A percentile compares a stretch with the other conserved stretches of the same genome.
These are phyloP conservation scores for Fusarium sp. DNA, from an alignment of 2,329 filamentous ascomycete genomes.

Conservation along the genomic window DNA sequence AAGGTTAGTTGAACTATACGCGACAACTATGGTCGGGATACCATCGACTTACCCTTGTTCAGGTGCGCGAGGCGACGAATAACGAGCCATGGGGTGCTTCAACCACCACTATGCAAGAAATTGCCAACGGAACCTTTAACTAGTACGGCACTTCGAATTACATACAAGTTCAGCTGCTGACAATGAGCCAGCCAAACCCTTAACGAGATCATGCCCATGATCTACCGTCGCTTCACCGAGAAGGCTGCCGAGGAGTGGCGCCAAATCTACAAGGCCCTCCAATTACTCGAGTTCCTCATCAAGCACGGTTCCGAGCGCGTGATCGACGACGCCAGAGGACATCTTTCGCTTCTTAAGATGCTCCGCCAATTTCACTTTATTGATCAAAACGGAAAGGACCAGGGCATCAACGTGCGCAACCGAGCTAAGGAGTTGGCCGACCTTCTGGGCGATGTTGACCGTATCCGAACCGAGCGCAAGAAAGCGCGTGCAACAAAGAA, in stretches of 20 bases:
- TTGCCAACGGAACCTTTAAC: conserved; percentile 96
- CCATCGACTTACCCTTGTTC: conserved; percentile 33
- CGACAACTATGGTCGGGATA: conserved; percentile 13
- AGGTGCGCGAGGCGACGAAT: conserved; percentile 98
- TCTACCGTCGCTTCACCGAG: conserved; percentile 98
- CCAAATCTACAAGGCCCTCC: conserved; percentile 98
- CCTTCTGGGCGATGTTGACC: conserved; percentile 91
- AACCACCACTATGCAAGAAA: conserved; percentile 93
- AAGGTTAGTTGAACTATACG: conserved; percentile 61
- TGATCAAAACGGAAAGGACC: conserved; percentile 95
- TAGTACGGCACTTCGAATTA: conserved; percentile 74
- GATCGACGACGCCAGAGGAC: conserved; percentile 95
- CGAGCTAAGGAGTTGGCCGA: conserved; percentile 95
- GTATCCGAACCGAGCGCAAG: conserved; percentile 85
- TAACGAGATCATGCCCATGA: conserved; percentile 99
- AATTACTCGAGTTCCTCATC: conserved; percentile 95
- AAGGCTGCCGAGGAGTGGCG: conserved; percentile 99
- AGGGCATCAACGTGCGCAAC: conserved; percentile 97
- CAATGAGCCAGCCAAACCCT: conserved; percentile 79
- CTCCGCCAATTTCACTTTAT: conserved; percentile 98
- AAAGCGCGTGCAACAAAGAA: conserved; percentile 91
- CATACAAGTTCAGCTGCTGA: conserved; percentile 33
- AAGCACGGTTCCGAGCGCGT: conserved; percentile 98
- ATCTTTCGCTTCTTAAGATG: conserved; percentile 97
- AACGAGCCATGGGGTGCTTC: conserved; percentile 97